Evolutionary conservation across 2,329 filamentous ascomycete genomes (phyloP).

Genomic region (Cyanodermella asteris): DNA sequence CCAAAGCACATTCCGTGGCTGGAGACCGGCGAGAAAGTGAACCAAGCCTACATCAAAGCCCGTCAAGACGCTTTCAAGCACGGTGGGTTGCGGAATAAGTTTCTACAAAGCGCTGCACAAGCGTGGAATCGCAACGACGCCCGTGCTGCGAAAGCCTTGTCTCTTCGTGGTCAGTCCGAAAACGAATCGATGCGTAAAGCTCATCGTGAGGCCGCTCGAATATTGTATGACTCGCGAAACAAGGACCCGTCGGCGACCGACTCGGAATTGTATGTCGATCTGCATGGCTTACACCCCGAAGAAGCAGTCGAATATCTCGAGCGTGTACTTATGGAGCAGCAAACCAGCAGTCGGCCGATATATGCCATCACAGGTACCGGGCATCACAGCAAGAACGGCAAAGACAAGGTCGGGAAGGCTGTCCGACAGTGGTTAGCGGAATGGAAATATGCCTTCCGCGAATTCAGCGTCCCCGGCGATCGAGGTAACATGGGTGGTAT

Average conservation of each 20-base stretch:
- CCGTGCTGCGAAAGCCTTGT: constrained; percentile 82
- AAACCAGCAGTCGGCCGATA: constrained; percentile 46
- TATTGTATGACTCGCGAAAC: constrained; percentile 87
- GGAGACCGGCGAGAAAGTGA: constrained; percentile 75
- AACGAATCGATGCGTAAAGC: constrained; percentile 95
- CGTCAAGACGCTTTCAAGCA: constrained; percentile 94
- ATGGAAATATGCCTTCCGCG: constrained; percentile 85
- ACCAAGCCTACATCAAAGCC: constrained; percentile 86
- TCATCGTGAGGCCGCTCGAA: constrained; percentile 76
- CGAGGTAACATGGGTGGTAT: constrained; percentile 53
- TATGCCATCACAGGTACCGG: constrained; percentile 95
- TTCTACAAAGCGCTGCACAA: constrained; percentile 87
- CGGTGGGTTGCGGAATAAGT: constrained; percentile 88
- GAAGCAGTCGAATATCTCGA: constrained; percentile 91
- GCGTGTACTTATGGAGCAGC: constrained; percentile 65
- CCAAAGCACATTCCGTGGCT: constrained; percentile 93
- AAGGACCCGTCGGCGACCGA: constrained; percentile 33
- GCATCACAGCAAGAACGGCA: constrained; percentile 95
- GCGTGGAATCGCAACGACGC: constrained; percentile 98
- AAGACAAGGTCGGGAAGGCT: constrained; percentile 93
- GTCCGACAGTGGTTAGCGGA: constrained; percentile 81
- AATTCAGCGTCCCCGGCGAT: constrained; percentile 93
- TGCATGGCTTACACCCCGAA: constrained; percentile 95
- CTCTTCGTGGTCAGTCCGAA: constrained; percentile 82
- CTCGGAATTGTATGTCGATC: constrained; percentile 75